Percentiles rank a stretch among this genome's conserved stretches.
Conservation (phyloP, 2,329 filamentous ascomycete species). For the Diatrype stigma region DNA sequence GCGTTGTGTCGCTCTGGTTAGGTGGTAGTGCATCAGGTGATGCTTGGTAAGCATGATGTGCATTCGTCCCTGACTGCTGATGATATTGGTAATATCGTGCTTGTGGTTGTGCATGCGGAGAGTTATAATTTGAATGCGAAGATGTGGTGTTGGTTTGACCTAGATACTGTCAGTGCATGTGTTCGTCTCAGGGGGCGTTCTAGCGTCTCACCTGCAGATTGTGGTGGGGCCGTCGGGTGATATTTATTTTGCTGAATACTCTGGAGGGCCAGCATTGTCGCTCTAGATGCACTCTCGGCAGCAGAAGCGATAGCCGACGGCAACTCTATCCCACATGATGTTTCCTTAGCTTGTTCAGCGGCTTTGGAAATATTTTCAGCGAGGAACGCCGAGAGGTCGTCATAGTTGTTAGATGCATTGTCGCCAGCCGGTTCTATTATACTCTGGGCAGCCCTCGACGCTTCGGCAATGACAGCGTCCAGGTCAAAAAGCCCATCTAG, state of each 20-base stretch:
- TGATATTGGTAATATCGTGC: constrained; percentile 22
- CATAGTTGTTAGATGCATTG: constrained; percentile 15
- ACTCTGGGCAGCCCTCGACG: constrained; percentile 26
- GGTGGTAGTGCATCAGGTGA: constrained; percentile 42
- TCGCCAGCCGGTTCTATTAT: constrained; percentile 16
- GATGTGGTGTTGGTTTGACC: constrained; percentile 16
- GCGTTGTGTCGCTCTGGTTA: constrained; percentile 52
- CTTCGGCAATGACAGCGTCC: constrained; percentile 29
- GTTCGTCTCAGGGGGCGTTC: neutral
- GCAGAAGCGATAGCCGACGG: constrained; percentile 26
- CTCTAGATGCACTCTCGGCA: constrained; percentile 28
- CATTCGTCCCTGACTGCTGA: constrained; percentile 14
- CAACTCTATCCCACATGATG: constrained; percentile 18
- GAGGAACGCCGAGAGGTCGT: constrained; percentile 27
- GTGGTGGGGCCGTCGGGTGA: constrained; percentile 26
- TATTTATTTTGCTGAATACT: constrained; percentile 30
- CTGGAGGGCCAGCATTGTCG: constrained; percentile 28
- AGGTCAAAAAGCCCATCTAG: constrained; percentile 25
- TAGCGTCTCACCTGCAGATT: constrained; percentile 18
- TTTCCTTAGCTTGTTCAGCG: constrained; percentile 24
- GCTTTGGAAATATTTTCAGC: constrained; percentile 26
- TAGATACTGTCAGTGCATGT: constrained; percentile 10
- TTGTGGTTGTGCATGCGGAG: constrained; percentile 14
- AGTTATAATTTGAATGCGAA: constrained; percentile 19
- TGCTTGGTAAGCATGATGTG: constrained; percentile 16